Base-by-base conservation (phyloP, 225 moss, liverwort and hornwort genomes). In the Takakia lepidozioides region DNA sequence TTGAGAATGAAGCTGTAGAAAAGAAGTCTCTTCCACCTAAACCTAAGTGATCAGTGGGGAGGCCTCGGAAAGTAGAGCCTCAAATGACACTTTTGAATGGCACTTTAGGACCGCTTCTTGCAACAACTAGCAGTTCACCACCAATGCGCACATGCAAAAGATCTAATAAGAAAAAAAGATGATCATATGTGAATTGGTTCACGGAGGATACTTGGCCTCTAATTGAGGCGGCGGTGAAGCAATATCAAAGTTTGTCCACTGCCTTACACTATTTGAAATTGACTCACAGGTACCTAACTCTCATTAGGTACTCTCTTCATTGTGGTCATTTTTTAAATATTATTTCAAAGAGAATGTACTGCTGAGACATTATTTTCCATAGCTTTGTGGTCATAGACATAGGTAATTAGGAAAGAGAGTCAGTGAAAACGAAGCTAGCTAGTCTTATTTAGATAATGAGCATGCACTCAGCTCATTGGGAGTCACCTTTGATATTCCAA, bases 201-300 rank as follows among this genome's bases (percentile, higher is more conserved):
- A 11, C 1, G 16, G 0, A 28, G 2, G 28, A 43, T 26, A 43
- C 18, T 15, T 43, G 41, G 55, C 55, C 43, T 22, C n/a, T 55
- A 1, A 43, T 55, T 14, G 27, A 44, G 43, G 43, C 2, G 27
- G 10, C 10, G 0, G 1, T 55, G 28, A 55, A 43, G 27, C 18
- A 27, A 14, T 8, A 30, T 43, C 14, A 5, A 17, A 43, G 43
- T 25, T 43, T 38, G 17, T 38, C 1, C 15, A 18, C 36, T 17
- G 38, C 39, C 35, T 15, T 53, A 1, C 25, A 54, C 28, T 54
- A 23, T 4, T 27, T 54, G n/a, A 54, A 54, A 54, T 24, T 54
- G 0, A 1, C 27, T 2, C 38, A 41, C 6, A 54, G 4, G 18
- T 54, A 28, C 15, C 18, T 25, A 30, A 10, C 20, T 13, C 28